Percentiles rank a stretch among this genome's conserved stretches.
Conservation (phyloP, 805 yeast genomes). For the Metschnikowia shivogae region DNA sequence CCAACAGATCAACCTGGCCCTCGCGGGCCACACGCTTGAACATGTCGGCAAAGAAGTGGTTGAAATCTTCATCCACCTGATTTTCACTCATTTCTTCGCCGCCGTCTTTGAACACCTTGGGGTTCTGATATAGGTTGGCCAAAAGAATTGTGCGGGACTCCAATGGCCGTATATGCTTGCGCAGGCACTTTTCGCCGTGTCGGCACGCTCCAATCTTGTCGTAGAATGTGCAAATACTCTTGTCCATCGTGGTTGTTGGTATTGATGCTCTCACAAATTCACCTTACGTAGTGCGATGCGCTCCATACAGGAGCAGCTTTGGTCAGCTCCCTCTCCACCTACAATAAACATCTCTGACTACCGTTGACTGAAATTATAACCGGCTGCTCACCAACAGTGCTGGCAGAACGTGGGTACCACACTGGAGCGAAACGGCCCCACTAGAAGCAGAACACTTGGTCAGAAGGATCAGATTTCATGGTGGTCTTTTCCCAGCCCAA, state of each 20-base stretch:
- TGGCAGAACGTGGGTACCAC: no score
- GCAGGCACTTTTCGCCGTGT: slow-evolving; percentile 84
- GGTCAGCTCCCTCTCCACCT: no score
- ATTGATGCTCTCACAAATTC: not conserved
- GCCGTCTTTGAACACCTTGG: slow-evolving; percentile 38
- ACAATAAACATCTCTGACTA: no score
- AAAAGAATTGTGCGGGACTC: slow-evolving; percentile 62
- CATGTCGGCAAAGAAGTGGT: slow-evolving; percentile 66
- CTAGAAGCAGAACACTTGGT: slow-evolving; percentile 57
- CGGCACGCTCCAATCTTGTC: slow-evolving; percentile 88
- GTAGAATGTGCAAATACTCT: slow-evolving; percentile 52
- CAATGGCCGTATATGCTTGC: slow-evolving; percentile 65
- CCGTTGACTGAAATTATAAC: not conserved
- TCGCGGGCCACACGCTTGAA: slow-evolving; percentile 53
- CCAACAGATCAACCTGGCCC: slow-evolving; percentile 55
- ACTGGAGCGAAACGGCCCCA: no score
- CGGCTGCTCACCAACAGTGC: not conserved
- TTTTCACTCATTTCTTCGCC: slow-evolving; percentile 30
- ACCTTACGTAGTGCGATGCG: not conserved
- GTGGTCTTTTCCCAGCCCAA: slow-evolving; percentile 58
- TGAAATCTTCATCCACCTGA: slow-evolving; percentile 47
- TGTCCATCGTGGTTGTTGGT: slow-evolving; percentile 10
- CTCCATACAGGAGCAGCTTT: not conserved
- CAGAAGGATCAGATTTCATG: slow-evolving; percentile 45
- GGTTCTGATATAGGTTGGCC: slow-evolving; percentile 61